Evolutionary conservation across 2,329 filamentous ascomycete genomes (phyloP).

Genomic region (Amauroascus verrucosus): DNA sequence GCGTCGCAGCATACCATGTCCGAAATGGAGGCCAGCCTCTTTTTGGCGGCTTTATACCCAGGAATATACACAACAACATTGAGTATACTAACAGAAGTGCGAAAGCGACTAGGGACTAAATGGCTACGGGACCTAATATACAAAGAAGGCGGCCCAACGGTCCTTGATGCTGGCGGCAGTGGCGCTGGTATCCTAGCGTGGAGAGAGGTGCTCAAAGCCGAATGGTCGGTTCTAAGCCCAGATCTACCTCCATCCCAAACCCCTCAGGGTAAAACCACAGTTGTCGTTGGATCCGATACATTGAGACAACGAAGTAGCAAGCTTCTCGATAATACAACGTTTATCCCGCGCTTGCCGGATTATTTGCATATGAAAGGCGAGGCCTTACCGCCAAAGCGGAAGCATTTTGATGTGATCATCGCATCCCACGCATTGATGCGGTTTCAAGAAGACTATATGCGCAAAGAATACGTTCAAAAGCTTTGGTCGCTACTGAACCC

Average conservation of each 20-base stretch:
- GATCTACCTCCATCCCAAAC: slow-evolving; percentile 33
- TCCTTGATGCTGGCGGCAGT: slow-evolving; percentile 53
- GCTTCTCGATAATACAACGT: slow-evolving; percentile 79
- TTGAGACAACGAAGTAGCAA: slow-evolving; percentile 65
- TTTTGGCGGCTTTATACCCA: slow-evolving; percentile 50
- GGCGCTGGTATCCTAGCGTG: slow-evolving; percentile 54
- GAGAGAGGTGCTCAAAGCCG: slow-evolving; percentile 63
- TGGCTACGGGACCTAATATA: slow-evolving; percentile 49
- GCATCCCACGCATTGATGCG: slow-evolving; percentile 75
- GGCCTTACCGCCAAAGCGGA: slow-evolving; percentile 48
- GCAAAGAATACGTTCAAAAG: slow-evolving; percentile 72
- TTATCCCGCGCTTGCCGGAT: slow-evolving; percentile 83
- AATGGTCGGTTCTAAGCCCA: slow-evolving; percentile 62
- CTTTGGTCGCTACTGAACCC: slow-evolving; percentile 79
- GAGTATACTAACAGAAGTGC: slow-evolving; percentile 49
- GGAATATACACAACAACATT: slow-evolving; percentile 50
- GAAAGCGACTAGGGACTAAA: slow-evolving; percentile 48
- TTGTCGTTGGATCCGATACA: slow-evolving; percentile 64
- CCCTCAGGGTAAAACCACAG: slow-evolving; percentile 64
- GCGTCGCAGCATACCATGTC: slow-evolving; percentile 48
- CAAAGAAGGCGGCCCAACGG: slow-evolving; percentile 47
- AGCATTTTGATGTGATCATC: slow-evolving; percentile 81
- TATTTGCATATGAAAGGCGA: slow-evolving; percentile 57
- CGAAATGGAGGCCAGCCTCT: slow-evolving; percentile 52
- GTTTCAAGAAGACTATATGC: slow-evolving; percentile 62